Base-by-base conservation (phyloP, 192 early-diverging fungal genomes). In the Umbelopsis sp. region DNA sequence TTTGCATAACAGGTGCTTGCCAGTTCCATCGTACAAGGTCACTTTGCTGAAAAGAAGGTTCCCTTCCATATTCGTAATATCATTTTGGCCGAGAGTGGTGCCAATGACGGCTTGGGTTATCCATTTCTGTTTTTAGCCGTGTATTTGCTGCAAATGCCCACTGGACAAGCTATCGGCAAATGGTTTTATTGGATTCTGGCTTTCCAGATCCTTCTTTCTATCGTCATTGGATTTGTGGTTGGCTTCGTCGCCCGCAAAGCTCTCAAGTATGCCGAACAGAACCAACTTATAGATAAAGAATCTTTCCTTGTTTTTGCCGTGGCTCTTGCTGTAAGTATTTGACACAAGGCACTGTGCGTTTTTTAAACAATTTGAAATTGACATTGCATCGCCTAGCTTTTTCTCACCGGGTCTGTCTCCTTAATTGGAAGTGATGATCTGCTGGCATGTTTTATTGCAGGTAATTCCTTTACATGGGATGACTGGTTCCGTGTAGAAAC, bases 11-110 rank as follows among this genome's bases (percentile, higher is more conserved):
- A 84, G 84, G 75, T 87, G 18, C 73, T 98, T 35, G 92, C 94
- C 51, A 97, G 94, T 80, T 91, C 93, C 0, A 91, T 98, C 13
- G 91, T 98, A 13, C 91, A 93, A 69, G 96, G 96, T 44, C 80
- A 86, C 46, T 98, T 95, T 85, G 95, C 96, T 18, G 94, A 96
- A 74, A 83, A 87, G 53, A 88, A 93, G 58, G 90, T 98, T 33
- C 90, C 94, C 1, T 51, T 80, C 16, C 74, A 89, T 16, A 74
- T 93, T 45, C 87, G 91, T 49, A 81, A 93, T 66, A 71, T 92
- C 3, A 74, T 95, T 25, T 84, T 86, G 0, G 88, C 88, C 18
- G 93, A 95, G 72, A 91, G 91, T 72, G 94, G 87, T 22, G 93
- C 92, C 64, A 98, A 97, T 76, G 95, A 97, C 79, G 96, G 92